phyloP scores from a whole-genome alignment of 1,284 basidiomycete species.

The Ustilago tritici region DNA sequence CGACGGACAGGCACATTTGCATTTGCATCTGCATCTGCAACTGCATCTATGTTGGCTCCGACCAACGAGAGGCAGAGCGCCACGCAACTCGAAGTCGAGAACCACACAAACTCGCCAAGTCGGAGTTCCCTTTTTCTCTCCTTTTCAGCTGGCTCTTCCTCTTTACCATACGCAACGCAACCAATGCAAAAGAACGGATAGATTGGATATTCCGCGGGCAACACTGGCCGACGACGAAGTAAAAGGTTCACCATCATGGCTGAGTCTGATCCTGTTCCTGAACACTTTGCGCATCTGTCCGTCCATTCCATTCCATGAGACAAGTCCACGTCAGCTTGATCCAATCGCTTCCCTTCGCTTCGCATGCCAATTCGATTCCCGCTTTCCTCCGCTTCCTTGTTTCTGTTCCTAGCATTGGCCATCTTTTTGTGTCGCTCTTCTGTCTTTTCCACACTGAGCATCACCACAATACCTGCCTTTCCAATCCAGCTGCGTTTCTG shows the following conservation, averaged over 20 bases:
- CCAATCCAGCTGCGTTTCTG: too few relatives aligned
- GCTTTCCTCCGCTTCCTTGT: not conserved
- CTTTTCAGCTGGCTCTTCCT: not conserved
- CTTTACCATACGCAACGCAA: not conserved
- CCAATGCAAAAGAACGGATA: not conserved
- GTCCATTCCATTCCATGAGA: not conserved
- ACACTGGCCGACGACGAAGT: not conserved
- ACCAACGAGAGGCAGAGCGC: not conserved
- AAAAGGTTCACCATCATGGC: not conserved
- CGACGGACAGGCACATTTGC: too few relatives aligned
- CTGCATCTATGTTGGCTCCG: not conserved
- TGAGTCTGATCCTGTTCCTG: not conserved
- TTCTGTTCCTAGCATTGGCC: not conserved
- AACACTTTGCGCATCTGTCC: not conserved
- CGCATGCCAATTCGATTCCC: not conserved
- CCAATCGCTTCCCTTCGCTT: not conserved
- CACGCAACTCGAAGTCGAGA: not conserved
- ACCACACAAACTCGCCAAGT: not conserved
- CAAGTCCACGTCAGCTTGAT: slow-evolving; percentile 3
- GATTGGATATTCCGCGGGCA: slow-evolving; percentile 5
- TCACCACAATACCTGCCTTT: too few relatives aligned
- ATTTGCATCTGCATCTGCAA: not conserved
- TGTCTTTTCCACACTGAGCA: not conserved
- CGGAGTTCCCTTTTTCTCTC: not conserved
- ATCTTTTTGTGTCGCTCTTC: not conserved